Conservation (phyloP, 345 rosid species). For the Eucalyptus brandiana region DNA sequence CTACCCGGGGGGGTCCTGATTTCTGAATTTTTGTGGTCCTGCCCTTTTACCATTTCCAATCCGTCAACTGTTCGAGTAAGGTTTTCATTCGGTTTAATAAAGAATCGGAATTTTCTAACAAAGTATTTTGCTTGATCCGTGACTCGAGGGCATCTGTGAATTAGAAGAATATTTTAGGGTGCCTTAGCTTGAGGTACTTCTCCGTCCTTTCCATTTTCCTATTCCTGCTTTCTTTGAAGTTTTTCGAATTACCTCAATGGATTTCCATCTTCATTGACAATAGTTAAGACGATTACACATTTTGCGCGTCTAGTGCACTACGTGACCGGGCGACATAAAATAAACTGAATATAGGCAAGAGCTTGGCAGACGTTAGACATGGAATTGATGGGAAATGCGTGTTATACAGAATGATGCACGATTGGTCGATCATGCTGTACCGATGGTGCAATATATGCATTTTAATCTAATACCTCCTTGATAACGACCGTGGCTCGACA, state of each 20-base stretch:
- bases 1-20: background rate
- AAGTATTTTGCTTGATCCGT: background rate
- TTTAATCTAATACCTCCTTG: background rate
- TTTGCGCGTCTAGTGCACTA: fast-evolving
- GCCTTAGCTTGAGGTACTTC: background rate
- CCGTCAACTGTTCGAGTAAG: background rate
- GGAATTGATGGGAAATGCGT: background rate
- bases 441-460: fast-evolving
- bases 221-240: background rate
- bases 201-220: background rate
- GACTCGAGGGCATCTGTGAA: background rate
- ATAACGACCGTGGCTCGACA: background rate
- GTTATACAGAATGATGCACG: background rate
- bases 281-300: background rate
- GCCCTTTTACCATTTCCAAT: background rate
- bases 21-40: background rate
- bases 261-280: background rate
- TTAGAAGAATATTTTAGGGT: background rate
- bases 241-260: background rate
- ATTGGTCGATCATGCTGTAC: background rate
- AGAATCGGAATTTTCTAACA: background rate
- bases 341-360: fast-evolving
- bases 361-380: background rate
- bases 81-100: background rate
- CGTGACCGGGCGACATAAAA: background rate